Percentiles rank a stretch among this genome's conserved stretches.
Evolutionary conservation across 2,329 filamentous ascomycete genomes (phyloP).

Genomic region (Lasiodiplodia gonubiensis): DNA sequence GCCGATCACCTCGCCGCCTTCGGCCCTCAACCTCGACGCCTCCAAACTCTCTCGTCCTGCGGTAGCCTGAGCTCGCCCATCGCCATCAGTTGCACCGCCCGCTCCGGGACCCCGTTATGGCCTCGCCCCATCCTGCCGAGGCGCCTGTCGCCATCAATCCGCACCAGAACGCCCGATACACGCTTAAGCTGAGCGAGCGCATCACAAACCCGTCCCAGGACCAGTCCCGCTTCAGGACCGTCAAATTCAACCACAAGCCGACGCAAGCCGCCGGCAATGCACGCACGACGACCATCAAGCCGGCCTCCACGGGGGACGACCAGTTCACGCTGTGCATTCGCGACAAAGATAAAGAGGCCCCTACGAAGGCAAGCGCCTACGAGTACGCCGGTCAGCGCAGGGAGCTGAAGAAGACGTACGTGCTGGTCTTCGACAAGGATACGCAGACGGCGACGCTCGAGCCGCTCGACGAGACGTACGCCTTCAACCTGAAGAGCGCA

Average conservation of each 20-base stretch:
- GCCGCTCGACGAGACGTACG: slow-evolving; percentile 78
- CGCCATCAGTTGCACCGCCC: neutral
- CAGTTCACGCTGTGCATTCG: slow-evolving; percentile 39
- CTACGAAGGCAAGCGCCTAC: slow-evolving; percentile 40
- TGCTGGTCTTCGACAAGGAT: slow-evolving; percentile 75
- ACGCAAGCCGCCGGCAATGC: slow-evolving; percentile 38
- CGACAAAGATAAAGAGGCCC: slow-evolving; percentile 33
- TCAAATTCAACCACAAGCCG: slow-evolving; percentile 52
- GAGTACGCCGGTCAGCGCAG: slow-evolving; percentile 48
- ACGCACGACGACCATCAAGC: slow-evolving; percentile 38
- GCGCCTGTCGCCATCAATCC: slow-evolving; percentile 17
- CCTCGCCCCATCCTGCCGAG: slow-evolving; percentile 17
- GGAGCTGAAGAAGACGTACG: slow-evolving; percentile 43
- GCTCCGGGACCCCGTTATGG: slow-evolving; percentile 21
- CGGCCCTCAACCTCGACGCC: neutral
- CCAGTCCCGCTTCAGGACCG: slow-evolving; percentile 11
- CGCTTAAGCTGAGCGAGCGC: slow-evolving; percentile 26
- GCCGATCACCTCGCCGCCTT: neutral
- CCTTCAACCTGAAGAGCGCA: slow-evolving; percentile 80
- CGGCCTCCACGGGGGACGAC: slow-evolving; percentile 34
- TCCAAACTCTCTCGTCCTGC: neutral
- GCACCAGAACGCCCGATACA: slow-evolving; percentile 18
- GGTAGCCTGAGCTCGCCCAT: neutral
- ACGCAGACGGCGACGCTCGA: slow-evolving; percentile 82
- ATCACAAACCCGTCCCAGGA: slow-evolving; percentile 11